phyloP scores from a whole-genome alignment of 768 basidiomycete species.

The Xerocomus spinulosus region DNA sequence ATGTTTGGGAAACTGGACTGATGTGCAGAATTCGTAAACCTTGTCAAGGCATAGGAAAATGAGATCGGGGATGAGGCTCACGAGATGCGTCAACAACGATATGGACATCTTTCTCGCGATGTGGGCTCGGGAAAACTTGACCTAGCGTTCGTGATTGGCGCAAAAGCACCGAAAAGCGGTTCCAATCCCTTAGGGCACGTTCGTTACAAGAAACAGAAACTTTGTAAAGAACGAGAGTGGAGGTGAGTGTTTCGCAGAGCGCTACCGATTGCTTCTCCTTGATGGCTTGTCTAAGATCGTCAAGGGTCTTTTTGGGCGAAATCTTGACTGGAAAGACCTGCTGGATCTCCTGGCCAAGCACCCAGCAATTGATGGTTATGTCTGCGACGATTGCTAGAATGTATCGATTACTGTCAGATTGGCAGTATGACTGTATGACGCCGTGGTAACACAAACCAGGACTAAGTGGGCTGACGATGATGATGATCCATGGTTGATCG shows the following conservation, averaged over 20 bases:
- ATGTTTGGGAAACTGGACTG: background rate
- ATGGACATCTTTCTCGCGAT: background rate
- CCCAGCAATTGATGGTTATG: no score
- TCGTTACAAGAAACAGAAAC: background rate
- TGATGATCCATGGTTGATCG: no score
- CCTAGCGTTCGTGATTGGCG: background rate
- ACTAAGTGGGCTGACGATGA: no score
- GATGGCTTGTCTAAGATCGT: background rate
- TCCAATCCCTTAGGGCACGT: background rate
- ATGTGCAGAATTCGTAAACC: no score
- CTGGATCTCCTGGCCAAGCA: no score
- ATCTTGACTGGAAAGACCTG: no score
- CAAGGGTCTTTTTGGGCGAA: background rate
- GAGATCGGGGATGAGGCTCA: background rate
- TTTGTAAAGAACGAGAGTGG: background rate
- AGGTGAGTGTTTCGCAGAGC: background rate
- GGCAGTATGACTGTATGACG: no score
- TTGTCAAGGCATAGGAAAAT: no score
- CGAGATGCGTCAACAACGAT: background rate
- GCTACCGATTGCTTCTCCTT: background rate
- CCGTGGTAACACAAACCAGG: no score
- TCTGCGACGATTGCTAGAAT: no score
- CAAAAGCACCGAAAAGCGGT: background rate
- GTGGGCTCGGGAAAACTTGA: background rate
- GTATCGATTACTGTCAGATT: no score